Evolutionary conservation across 2,329 filamentous ascomycete genomes (phyloP).

Genomic region (Trichoderma atrobrunneum): DNA sequence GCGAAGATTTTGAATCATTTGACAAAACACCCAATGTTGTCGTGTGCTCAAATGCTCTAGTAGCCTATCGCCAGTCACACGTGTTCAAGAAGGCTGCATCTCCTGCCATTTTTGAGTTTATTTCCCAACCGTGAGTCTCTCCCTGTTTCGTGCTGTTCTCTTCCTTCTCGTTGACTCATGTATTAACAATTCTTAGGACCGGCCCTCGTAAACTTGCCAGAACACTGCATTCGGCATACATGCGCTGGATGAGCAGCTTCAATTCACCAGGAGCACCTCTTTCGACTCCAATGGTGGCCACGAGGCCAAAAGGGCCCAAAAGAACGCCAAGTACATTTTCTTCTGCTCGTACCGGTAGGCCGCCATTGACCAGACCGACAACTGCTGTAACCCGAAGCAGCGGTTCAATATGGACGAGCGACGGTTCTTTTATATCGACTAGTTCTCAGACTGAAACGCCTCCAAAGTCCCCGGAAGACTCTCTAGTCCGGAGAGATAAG

Average conservation of each 20-base stretch:
- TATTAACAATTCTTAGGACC: conserved; percentile 24
- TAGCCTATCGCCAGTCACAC: conserved; percentile 28
- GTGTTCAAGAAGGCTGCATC: conserved; percentile 23
- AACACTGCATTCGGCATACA: conserved; percentile 27
- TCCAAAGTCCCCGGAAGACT: neutral
- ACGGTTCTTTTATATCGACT: neutral
- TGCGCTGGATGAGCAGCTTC: conserved; percentile 24
- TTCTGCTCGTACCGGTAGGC: neutral
- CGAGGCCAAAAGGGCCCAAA: conserved; percentile 11
- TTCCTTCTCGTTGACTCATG: neutral
- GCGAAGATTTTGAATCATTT: neutral
- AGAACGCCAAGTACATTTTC: conserved; percentile 1
- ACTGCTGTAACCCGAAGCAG: neutral
- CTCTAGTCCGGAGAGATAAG: neutral
- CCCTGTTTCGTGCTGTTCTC: neutral
- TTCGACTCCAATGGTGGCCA: conserved; percentile 4
- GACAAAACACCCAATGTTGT: conserved; percentile 29
- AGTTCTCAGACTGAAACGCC: neutral
- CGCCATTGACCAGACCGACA: neutral
- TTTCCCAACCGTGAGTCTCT: conserved; percentile 37
- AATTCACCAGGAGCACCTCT: neutral
- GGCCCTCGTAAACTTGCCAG: conserved; percentile 39
- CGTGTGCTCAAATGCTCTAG: conserved; percentile 32
- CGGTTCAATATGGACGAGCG: neutral
- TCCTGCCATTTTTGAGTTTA: conserved; percentile 34